Evolutionary conservation across 768 basidiomycete genomes (phyloP).

Genomic region (Trametes cingulata): DNA sequence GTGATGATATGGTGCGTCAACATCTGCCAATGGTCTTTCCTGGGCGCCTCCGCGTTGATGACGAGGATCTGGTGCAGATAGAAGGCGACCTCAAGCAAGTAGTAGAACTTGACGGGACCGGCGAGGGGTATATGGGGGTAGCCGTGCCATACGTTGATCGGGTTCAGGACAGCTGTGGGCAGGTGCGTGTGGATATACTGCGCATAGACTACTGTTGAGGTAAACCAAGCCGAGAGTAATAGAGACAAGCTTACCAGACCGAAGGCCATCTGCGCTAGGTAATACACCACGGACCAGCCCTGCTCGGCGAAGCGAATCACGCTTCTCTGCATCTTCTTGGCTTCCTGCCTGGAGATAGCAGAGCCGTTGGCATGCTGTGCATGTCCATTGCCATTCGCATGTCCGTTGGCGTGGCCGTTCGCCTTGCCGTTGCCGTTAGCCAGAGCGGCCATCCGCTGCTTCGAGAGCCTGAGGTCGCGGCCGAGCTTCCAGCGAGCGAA

Average conservation of each 20-base stretch:
- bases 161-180: slow-evolving; percentile 65
- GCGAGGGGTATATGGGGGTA: slow-evolving; percentile 86
- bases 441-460: slow-evolving; percentile 21
- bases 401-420: slow-evolving; percentile 40
- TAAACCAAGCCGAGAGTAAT: slow-evolving; percentile 46
- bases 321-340: slow-evolving; percentile 63
- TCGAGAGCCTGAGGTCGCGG: slow-evolving; percentile 44
- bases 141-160: slow-evolving; percentile 67
- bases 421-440: slow-evolving; percentile 32
- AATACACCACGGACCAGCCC: slow-evolving; percentile 87
- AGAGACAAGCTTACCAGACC: slow-evolving; percentile 56
- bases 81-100: slow-evolving; percentile 82
- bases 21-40: slow-evolving; percentile 96
- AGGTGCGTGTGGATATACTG: slow-evolving; percentile 82
- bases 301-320: slow-evolving; percentile 93
- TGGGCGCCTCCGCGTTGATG: slow-evolving; percentile 87
- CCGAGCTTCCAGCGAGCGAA: slow-evolving; percentile 77
- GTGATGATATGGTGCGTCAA: slow-evolving; percentile 95
- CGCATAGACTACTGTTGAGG: slow-evolving; percentile 12
- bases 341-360: slow-evolving; percentile 44
- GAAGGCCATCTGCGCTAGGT: slow-evolving; percentile 68
- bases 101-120: slow-evolving; percentile 86
- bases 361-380: slow-evolving; percentile 32
- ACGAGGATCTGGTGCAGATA: slow-evolving; percentile 92
- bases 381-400: slow-evolving; percentile 27